Evolutionary conservation across 2,329 filamentous ascomycete species (phyloP), one percentile per base, ranked within the genome.

Genomic region (Elsinoe ampelina): DNA sequence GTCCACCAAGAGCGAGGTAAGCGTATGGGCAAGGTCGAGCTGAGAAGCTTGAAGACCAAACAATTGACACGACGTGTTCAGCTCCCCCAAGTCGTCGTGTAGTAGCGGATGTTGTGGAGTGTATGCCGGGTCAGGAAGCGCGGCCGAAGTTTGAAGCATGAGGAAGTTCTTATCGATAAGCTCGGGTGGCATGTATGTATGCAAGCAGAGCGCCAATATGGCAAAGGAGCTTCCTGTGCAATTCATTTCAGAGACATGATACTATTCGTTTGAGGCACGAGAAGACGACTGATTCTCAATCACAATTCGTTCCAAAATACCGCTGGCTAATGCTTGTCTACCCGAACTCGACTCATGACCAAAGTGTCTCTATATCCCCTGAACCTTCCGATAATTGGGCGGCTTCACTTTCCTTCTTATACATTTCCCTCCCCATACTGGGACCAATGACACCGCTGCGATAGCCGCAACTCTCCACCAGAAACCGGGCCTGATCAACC

Each of bases 321-420:
- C 41, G 19, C 26, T 26, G 41, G 41, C 41, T 45, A 45, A 45
- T 45, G 41, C 41, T 45, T 11, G n/a, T 45, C 20, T 45, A 45
- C 41, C 30, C 11, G 2, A 4, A n/a, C 41, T 22, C 7, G 13
- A 45, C n/a, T 11, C 20, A 30, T 8, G 17, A 45, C 8, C 20
- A 45, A 19, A 22, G 26, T 45, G n/a, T 26, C 41, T 45, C 47
- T 58, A 67, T 15, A 66, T 64, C 15, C 66, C 68, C 54, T 66
- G 65, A 13, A 98, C 91, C 76, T 98, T 98, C 66, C 93, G 80
- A 74, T 96, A 97, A 67, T 87, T 95, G 17, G 91, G 91, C 60
- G 93, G 93, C 73, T 87, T 91, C 77, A 95, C 85, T 59, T 84
- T 89, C 67, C 89, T 80, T 65, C 87, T 80, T 62, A 96, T 86